These are phyloP conservation scores for Cyberlindnera galapagoensis DNA, from an alignment of 805 yeast genomes.

Conservation along the genomic window DNA sequence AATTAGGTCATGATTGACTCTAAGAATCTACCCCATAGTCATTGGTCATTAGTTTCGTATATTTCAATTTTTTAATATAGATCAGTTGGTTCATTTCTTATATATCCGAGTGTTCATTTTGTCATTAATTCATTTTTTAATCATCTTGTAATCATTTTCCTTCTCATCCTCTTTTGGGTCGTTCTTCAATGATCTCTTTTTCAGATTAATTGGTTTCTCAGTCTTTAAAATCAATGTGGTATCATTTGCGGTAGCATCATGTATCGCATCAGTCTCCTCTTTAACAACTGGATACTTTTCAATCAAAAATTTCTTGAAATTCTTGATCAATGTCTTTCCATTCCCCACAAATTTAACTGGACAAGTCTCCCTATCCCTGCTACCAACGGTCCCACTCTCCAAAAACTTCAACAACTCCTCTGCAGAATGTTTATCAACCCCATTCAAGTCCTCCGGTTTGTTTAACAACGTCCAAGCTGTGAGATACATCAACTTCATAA, in stretches of 20 bases:
- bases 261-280: neutral
- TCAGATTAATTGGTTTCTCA: too few species aligned
- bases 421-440: slow-evolving; percentile 7
- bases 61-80: too few species aligned
- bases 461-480: slow-evolving; percentile 32
- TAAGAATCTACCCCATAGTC: too few species aligned
- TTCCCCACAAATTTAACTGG: slow-evolving; percentile 12
- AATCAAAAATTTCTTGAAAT: neutral
- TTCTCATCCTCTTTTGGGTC: too few species aligned
- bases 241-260: neutral
- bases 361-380: slow-evolving; percentile 6
- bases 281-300: too few species aligned
- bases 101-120: neutral
- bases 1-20: slow-evolving; percentile 25
- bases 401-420: slow-evolving; percentile 6
- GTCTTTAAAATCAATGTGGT: too few species aligned
- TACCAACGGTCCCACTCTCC: slow-evolving; percentile 2
- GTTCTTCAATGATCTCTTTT: neutral
- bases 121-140: neutral
- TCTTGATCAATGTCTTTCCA: neutral
- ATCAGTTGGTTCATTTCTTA: too few species aligned
- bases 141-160: neutral
- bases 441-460: slow-evolving; percentile 3
- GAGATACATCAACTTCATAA: slow-evolving; percentile 64
- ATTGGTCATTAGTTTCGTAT: too few species aligned